Base-by-base conservation (phyloP, 352 stramenopile genomes). In the Pythium dissotocum region DNA sequence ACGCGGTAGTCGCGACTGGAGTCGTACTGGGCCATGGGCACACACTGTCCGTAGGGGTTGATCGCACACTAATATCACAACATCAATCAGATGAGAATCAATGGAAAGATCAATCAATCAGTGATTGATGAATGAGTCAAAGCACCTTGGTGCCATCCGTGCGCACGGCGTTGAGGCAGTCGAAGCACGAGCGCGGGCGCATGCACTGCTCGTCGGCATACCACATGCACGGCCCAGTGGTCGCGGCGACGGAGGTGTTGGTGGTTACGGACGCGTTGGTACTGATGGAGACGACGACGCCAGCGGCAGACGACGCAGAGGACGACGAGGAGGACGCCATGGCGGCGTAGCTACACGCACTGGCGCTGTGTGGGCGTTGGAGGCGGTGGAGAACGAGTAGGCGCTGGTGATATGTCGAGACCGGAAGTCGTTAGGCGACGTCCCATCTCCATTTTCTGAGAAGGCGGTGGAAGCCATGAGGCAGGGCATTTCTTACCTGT, bases 131-230 rank as follows among this genome's bases (percentile, higher is more conserved):
- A 24, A 24, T 0, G 21, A 24, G 21, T 24, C 21, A 0, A 24
- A 24, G 0, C 62, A 68, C 62, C 42, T 57, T 26, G 13, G 40
- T 58, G 42, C 46, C 46, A 36, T 63, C 38, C 18, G 16, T 2
- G 35, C 55, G 36, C 58, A 35, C 26, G 7, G 65, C 67, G 42
- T 90, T 88, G 56, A 90, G 78, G 61, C 82, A 90, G 69, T 87
- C 77, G 53, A 79, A 84, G 67, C 82, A 90, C 28, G 78, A 77
- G 18, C 82, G 82, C 24, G 82, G 82, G 61, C 80, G 30, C 2
- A 76, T 60, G 69, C 82, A 90, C n/a, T 35, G 35, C 56, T 67
- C 62, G 32, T 73, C 60, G 13, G 42, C 44, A 30, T 73, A 69
- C 72, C 75, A 89, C 32, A 70, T 76, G 67, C 81, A 89, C 30